These are phyloP conservation scores for Neurospora discreta DNA, from an alignment of 495 filamentous ascomycete genomes.

Conservation along the genomic window DNA sequence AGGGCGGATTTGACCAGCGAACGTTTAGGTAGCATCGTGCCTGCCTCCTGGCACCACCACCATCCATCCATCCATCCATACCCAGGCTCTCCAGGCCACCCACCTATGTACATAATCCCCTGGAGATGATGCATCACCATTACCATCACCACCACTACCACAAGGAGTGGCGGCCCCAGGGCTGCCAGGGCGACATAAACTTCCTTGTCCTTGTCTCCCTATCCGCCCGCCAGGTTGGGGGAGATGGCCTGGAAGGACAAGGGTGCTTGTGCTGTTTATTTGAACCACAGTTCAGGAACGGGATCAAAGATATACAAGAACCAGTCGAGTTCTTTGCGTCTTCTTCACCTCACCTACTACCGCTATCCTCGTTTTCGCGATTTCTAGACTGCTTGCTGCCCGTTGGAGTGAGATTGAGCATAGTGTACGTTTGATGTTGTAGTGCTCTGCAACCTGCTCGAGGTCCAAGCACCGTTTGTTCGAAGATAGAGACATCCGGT, in stretches of 20 bases:
- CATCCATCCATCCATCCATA: neutral
- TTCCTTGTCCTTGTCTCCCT: neutral
- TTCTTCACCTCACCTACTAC: neutral
- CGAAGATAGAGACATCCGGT: neutral
- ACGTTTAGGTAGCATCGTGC: neutral
- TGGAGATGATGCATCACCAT: neutral
- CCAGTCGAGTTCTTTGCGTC: neutral
- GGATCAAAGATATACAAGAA: neutral
- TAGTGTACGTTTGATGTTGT: neutral
- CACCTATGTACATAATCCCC: neutral
- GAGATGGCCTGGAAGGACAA: neutral
- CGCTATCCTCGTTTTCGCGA: neutral
- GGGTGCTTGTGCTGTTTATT: neutral
- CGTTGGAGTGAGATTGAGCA: neutral
- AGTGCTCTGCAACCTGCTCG: neutral
- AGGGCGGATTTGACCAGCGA: neutral
- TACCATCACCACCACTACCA: neutral
- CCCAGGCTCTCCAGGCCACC: neutral
- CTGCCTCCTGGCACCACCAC: neutral
- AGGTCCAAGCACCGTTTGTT: neutral
- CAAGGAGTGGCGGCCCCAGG: neutral
- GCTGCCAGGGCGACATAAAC: neutral
- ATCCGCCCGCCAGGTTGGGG: neutral
- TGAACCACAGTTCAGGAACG: neutral
- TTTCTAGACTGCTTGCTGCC: neutral